These are phyloP conservation scores for Brasilioporus rufonigricans DNA, from an alignment of 768 basidiomycete genomes.

Conservation along the genomic window DNA sequence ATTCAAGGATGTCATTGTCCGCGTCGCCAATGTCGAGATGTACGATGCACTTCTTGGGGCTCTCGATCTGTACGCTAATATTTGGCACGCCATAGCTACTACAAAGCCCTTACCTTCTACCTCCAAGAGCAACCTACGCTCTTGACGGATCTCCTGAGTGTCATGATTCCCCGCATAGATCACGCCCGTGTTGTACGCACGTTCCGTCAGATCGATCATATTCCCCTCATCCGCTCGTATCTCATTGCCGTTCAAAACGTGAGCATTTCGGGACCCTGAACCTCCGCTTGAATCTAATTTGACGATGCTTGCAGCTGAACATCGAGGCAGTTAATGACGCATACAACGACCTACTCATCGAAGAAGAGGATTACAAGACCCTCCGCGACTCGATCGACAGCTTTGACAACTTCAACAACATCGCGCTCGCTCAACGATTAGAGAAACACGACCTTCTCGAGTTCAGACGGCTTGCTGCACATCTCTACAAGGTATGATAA, in stretches of 20 bases:
- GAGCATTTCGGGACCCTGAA: slow-evolving; percentile 23
- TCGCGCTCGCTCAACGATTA: slow-evolving; percentile 77
- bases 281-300: background rate
- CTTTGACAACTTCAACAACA: slow-evolving; percentile 97
- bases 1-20: slow-evolving; percentile 97
- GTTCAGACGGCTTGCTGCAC: slow-evolving; percentile 92
- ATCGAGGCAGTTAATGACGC: slow-evolving; percentile 97
- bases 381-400: slow-evolving; percentile 97
- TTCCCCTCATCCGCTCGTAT: slow-evolving; percentile 93
- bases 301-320: slow-evolving; percentile 66
- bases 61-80: slow-evolving; percentile 2
- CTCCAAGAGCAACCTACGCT: slow-evolving; percentile 91
- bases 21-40: slow-evolving; percentile 98
- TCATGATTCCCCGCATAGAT: slow-evolving; percentile 91
- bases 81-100: slow-evolving; percentile 57
- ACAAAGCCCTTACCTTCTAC: slow-evolving; percentile 94
- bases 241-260: slow-evolving; percentile 96
- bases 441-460: slow-evolving; percentile 92
- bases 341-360: slow-evolving; percentile 96
- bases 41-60: slow-evolving; percentile 33
- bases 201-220: slow-evolving; percentile 93
- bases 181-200: slow-evolving; percentile 94
- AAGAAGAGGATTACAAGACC: slow-evolving; percentile 98
- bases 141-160: slow-evolving; percentile 89
- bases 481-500: slow-evolving; percentile 81